These are phyloP conservation scores for Phytophthora kernoviae DNA, from an alignment of 352 stramenopile genomes.

Conservation along the genomic window DNA sequence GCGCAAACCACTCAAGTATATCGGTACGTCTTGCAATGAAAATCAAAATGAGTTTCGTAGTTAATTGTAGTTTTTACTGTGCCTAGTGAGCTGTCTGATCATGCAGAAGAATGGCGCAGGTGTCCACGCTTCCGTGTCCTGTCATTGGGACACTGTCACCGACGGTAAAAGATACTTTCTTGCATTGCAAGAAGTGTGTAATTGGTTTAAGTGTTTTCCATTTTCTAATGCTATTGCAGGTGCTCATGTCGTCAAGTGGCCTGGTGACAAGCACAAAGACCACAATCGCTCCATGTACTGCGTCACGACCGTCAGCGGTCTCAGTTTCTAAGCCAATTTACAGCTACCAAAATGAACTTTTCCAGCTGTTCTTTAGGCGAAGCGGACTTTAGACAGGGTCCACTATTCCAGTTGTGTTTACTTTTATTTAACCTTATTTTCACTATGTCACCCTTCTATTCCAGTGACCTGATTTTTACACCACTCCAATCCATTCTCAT, in stretches of 20 bases:
- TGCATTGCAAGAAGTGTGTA: constrained; percentile 3
- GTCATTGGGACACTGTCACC: constrained; percentile 91
- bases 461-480: constrained; percentile 30
- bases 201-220: not conserved
- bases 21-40: constrained; percentile 43
- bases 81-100: constrained; percentile 90
- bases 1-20: constrained; percentile 94
- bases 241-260: constrained; percentile 87
- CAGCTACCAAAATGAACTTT: constrained; percentile 2
- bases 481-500: constrained; percentile 11
- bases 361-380: constrained; percentile 1
- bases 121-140: constrained; percentile 88
- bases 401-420: not conserved
- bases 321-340: constrained; percentile 67
- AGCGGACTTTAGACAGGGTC: constrained; percentile 12
- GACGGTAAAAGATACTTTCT: constrained; percentile 56
- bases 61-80: too few relatives aligned
- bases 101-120: constrained; percentile 95
- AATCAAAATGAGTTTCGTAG: too few relatives aligned
- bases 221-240: constrained; percentile 31
- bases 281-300: constrained; percentile 91
- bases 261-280: constrained; percentile 90
- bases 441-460: constrained; percentile 14
- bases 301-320: constrained; percentile 84
- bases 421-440: not conserved